phyloP scores from a whole-genome alignment of 495 filamentous ascomycete genomes.

The Lineolata rhizophorae region DNA sequence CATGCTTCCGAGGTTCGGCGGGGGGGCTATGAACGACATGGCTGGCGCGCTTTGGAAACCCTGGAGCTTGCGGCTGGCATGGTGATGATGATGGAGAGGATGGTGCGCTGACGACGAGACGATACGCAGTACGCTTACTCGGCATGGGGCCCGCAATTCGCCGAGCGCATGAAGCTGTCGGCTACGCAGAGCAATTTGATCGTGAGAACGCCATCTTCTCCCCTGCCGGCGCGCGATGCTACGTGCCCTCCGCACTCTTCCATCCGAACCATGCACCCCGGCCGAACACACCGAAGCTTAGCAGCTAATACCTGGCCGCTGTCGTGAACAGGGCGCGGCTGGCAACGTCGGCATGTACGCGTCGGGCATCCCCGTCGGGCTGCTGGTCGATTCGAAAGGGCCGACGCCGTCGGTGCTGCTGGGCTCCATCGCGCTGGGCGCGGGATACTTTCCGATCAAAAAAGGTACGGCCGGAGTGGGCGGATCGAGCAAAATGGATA shows the following conservation, averaged over 20 bases:
- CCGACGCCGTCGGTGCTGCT: conserved; percentile 54
- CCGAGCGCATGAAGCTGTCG: conserved; percentile 60
- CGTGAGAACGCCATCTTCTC: no score
- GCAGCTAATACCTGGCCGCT: conserved; percentile 7
- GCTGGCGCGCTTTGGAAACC: no score
- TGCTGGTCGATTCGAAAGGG: conserved; percentile 68
- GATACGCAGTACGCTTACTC: conserved; percentile 89
- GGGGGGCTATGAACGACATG: no score
- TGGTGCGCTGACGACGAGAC: no score
- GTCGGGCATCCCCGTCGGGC: conserved; percentile 70
- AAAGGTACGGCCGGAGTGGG: conserved; percentile 24
- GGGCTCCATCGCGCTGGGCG: conserved; percentile 44
- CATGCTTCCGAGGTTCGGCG: no score
- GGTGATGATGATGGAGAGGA: no score
- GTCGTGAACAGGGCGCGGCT: conserved; percentile 60
- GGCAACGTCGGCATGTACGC: conserved; percentile 94
- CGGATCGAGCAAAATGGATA: no score
- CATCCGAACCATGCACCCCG: no score
- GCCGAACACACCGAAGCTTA: no score
- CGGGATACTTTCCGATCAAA: conserved; percentile 68
- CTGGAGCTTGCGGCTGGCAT: no score
- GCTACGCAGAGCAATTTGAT: conserved; percentile 84
- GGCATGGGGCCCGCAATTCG: conserved; percentile 93
- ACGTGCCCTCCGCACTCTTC: no score
- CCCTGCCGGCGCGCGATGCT: no score